Evolutionary conservation across 352 stramenopile genomes (phyloP).

Genomic region (Pythium brachiatum): DNA sequence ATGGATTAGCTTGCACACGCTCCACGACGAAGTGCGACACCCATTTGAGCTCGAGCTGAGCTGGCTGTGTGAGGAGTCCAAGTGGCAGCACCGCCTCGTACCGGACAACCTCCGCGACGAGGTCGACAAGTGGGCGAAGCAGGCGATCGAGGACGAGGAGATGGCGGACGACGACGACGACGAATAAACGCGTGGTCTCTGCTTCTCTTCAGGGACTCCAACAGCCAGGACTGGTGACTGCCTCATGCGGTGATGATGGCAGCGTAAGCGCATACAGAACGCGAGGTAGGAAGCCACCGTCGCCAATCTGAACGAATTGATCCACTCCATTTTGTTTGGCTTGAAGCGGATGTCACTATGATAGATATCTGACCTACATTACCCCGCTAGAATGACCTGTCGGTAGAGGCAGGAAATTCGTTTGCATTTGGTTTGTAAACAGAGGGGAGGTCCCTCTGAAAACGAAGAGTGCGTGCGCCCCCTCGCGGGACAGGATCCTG

Average conservation of each 20-base stretch:
- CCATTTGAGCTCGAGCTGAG: conserved; percentile 98
- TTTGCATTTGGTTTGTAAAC: neutral
- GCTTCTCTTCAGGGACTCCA: neutral
- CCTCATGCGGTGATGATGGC: neutral
- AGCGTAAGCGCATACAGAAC: neutral
- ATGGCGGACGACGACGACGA: conserved; percentile 88
- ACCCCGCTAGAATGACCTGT: neutral
- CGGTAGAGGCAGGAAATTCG: neutral
- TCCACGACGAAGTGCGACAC: conserved; percentile 97
- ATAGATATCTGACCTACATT: neutral
- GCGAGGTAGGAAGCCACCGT: neutral
- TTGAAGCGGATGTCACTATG: neutral
- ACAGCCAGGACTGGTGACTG: neutral
- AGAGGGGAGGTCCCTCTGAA: neutral
- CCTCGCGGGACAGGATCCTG: neutral
- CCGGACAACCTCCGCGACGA: conserved; percentile 87
- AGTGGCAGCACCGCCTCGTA: conserved; percentile 94
- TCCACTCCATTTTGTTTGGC: neutral
- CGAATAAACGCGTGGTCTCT: conserved; percentile 31
- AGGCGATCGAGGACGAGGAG: conserved; percentile 87
- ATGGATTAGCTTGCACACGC: conserved; percentile 85
- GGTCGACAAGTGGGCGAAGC: conserved; percentile 80
- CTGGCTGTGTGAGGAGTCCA: conserved; percentile 96
- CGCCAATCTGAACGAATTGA: neutral
- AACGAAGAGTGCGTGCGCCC: neutral